Evolutionary conservation across 192 early-diverging fungal genomes (phyloP), one percentile per base, ranked within the genome.

Genomic region (Jimgerdemannia flammicorona): DNA sequence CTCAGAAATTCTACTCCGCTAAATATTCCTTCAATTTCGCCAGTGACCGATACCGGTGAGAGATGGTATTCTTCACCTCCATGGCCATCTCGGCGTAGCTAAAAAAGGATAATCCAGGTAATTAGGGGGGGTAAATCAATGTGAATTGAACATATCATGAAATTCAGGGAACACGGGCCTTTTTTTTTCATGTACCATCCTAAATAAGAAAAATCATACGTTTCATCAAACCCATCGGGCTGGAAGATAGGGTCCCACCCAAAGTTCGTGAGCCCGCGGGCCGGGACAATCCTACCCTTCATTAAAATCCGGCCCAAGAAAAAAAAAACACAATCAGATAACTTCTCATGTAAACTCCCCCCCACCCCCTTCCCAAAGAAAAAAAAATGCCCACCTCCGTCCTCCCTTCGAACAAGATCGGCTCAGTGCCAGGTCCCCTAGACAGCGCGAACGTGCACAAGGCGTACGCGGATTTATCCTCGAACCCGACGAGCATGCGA

Each of bases 231-330:
- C 41, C 92, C 93, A 70, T 91, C 88, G 14, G 98, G 98, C 85
- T 94, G 80, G 79, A 99, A 99, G 43, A 97, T 86, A 7, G 97
- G 92, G 88, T 99, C 96, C 98, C 98, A 99, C 10, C 98, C 98
- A 86, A 99, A 99, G 68, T 83, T 80, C 10, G 80, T 77, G 9
- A 94, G 92, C 0, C 98, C 98, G 54, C 95, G 88, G 9, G 96
- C 85, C 67, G 83, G 85, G 0, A 99, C 98, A 77, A 99, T 98
- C 6, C 75, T 87, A 7, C 98, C 98, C 83, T 92, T 29, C 29
- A 77, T 67, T 18, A 64, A 10, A 43, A 40, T 40, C 40, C 43
- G 2, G 40, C 11, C 17, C 17, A 64, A 68, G 63, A 43, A 40
- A 44, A 14, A 68, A 59, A 0, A 17, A 68, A 19, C 18, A 3